Evolutionary conservation across 176 grass and related monocot species (phyloP), one percentile per base, ranked within the genome.

Genomic region (Cocos nucifera): DNA sequence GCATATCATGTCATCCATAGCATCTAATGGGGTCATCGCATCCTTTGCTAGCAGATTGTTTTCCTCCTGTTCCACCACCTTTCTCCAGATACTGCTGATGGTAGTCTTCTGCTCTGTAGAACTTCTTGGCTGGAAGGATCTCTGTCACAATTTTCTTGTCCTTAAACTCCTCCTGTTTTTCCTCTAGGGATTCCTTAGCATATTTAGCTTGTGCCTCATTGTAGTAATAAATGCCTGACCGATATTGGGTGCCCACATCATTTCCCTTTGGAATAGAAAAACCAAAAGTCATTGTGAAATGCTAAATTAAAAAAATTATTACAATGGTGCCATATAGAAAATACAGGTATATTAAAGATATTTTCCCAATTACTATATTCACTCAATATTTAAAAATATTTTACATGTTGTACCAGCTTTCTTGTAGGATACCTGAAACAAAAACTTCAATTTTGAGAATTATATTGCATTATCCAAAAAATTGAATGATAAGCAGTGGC

Each of bases 141-240:
- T 97, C 84, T 1, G 87, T 97, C 22, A 97, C 84, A 72, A 97
- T 87, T 20, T 64, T 57, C 35, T 14, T 14, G 22, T 67, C 78
- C 29, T 86, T 58, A 56, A 83, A 49, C 25, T 85, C 66, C n/a
- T 63, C 20, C 65, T 97, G 84, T 77, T 91, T 88, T 54, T 21
- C 73, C 50, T 69, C 87, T 62, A 78, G 29, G 14, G 84, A 91
- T 59, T 78, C 78, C 25, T 57, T 57, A 15, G 92, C 87, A 25
- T 61, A 8, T 70, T 17, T 68, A 62, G 82, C 81, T 75, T 97
- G 92, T 62, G 85, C 87, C 57, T 80, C 66, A 24, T 62, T 91
- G 65, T 97, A 97, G 81, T 85, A 91, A 73, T 97, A 97, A 78
- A 91, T 97, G 56, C 92, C 92, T 15, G 92, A 97, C 15, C 92